Evolutionary conservation across 768 basidiomycete species (phyloP).

Genomic region (Serendipita sp.): DNA sequence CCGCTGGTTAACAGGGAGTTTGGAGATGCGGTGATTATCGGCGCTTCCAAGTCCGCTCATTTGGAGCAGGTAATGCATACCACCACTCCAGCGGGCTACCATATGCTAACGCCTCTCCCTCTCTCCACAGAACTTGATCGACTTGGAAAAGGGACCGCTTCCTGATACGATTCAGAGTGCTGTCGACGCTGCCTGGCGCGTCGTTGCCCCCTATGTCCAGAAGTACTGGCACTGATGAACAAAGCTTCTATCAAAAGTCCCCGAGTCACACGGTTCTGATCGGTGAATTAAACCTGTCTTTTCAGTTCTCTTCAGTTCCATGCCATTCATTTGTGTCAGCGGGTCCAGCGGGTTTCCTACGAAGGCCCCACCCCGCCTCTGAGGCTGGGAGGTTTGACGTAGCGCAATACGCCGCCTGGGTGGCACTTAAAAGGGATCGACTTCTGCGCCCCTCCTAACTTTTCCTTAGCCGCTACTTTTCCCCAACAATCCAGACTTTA

Average conservation of each 20-base stretch:
- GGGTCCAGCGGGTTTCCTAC: too few species aligned
- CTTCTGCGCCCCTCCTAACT: too few species aligned
- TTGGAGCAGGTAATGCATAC: constrained; percentile 29
- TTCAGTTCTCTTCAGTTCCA: too few species aligned
- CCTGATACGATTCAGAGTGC: constrained; percentile 22
- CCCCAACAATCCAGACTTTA: too few species aligned
- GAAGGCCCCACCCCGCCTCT: too few species aligned
- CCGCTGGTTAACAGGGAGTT: constrained; percentile 18
- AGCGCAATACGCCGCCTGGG: too few species aligned
- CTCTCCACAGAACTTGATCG: constrained; percentile 25
- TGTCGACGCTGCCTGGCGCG: constrained; percentile 15
- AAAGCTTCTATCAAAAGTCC: not conserved
- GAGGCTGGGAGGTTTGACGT: too few species aligned
- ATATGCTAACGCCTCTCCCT: not conserved
- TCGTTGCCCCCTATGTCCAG: not conserved
- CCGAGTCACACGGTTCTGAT: too few species aligned
- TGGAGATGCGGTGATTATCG: constrained; percentile 40
- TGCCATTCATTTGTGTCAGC: too few species aligned
- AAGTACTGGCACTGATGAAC: not conserved
- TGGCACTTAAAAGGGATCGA: too few species aligned
- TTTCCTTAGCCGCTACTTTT: too few species aligned
- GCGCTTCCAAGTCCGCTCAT: constrained; percentile 41
- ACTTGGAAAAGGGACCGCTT: constrained; percentile 41
- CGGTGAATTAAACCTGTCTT: too few species aligned
- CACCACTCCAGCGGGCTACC: not conserved